Evolutionary conservation across 2,329 filamentous ascomycete genomes (phyloP).

Genomic region (Epichloe amarillans): DNA sequence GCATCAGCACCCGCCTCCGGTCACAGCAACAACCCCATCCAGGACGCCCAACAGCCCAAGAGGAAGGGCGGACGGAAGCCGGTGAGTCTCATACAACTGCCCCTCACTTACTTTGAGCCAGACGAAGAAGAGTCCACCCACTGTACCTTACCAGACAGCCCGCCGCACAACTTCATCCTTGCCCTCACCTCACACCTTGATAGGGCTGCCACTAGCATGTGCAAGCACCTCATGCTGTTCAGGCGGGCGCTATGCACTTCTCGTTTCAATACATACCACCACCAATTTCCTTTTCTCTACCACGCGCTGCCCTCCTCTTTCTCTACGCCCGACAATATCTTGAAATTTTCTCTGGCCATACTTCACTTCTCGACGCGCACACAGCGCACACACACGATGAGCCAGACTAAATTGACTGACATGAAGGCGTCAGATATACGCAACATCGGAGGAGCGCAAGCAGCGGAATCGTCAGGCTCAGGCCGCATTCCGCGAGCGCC

Average conservation of each 20-base stretch:
- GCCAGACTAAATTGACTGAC: constrained; percentile 4
- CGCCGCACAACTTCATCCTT: background rate
- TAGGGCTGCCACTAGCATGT: too few relatives aligned
- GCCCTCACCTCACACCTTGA: background rate
- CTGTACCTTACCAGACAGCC: background rate
- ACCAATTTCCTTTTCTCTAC: background rate
- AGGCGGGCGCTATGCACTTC: background rate
- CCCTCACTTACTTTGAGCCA: background rate
- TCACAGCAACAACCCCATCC: constrained; percentile 21
- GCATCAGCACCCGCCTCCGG: constrained; percentile 17
- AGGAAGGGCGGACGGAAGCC: constrained; percentile 96
- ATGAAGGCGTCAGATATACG: constrained; percentile 62
- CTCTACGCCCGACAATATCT: too few relatives aligned
- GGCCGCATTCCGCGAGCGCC: constrained; percentile 88
- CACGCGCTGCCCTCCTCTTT: background rate
- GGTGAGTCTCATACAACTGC: constrained; percentile 43
- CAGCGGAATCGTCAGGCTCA: constrained; percentile 95
- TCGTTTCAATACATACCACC: background rate
- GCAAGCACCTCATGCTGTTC: background rate
- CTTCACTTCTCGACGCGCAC: background rate
- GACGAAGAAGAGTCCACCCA: too few relatives aligned
- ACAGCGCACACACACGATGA: background rate
- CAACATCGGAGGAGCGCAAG: constrained; percentile 95
- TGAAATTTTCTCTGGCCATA: background rate
- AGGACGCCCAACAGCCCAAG: constrained; percentile 60